These are phyloP conservation scores for Teunomyces barrocoloradensis DNA, from an alignment of 805 yeast species.

Conservation along the genomic window DNA sequence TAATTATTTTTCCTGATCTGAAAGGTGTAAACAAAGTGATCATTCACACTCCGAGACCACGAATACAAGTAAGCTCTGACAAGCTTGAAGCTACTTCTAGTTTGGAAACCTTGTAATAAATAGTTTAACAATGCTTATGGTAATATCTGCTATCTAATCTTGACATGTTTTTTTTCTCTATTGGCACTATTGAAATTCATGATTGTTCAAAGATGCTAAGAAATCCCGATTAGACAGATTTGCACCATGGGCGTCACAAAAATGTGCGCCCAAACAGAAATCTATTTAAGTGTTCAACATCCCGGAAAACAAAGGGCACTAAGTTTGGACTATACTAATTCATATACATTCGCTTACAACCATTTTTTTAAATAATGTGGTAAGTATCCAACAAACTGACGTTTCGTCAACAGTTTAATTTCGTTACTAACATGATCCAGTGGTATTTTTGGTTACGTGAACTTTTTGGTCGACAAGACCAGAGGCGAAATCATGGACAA, in stretches of 20 bases:
- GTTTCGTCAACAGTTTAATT: too few species aligned
- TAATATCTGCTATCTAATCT: too few species aligned
- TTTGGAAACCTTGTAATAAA: background rate
- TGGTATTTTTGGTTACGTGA: slow-evolving; percentile 98
- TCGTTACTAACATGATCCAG: slow-evolving; percentile 30
- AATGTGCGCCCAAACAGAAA: slow-evolving; percentile 3
- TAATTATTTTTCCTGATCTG: slow-evolving; percentile 6
- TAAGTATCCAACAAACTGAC: background rate
- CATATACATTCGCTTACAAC: background rate
- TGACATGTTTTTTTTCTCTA: too few species aligned
- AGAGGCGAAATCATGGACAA: slow-evolving; percentile 92
- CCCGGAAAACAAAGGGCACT: background rate
- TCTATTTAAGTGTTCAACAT: slow-evolving; percentile 3
- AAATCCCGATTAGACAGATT: background rate
- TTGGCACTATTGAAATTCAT: background rate
- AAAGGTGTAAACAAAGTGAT: background rate
- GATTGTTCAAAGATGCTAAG: background rate
- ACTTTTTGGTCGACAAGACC: slow-evolving; percentile 86
- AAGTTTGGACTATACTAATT: background rate
- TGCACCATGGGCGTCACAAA: slow-evolving; percentile 3
- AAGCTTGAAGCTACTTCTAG: background rate
- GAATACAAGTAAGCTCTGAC: background rate
- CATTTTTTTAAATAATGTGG: slow-evolving; percentile 1
- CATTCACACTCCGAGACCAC: background rate
- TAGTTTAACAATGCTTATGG: background rate